phyloP scores from a whole-genome alignment of 306 rosid species.

The Notholithocarpus densiflorus region DNA sequence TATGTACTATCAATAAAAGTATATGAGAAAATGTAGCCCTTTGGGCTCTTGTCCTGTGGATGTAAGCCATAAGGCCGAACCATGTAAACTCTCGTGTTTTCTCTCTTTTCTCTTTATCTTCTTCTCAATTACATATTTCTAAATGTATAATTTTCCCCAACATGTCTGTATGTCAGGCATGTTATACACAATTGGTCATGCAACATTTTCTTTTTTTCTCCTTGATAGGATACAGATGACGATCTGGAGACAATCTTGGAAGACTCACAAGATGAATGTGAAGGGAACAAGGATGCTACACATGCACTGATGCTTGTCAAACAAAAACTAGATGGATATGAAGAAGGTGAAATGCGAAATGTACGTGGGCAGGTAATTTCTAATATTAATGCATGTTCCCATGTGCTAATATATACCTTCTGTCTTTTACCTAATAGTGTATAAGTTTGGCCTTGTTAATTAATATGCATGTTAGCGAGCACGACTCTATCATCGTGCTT shows the following conservation, averaged over 20 bases:
- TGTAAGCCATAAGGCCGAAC: too few species aligned
- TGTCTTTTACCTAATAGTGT: background rate
- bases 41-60: too few species aligned
- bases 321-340: conserved; percentile 92
- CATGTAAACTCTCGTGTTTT: too few species aligned
- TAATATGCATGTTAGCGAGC: background rate
- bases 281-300: conserved; percentile 93
- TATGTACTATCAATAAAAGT: too few species aligned
- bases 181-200: conserved; percentile 12
- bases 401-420: background rate
- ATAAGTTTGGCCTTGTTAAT: background rate
- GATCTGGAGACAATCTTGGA: conserved; percentile 64
- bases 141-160: background rate
- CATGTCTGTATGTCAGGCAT: background rate
- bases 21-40: too few species aligned
- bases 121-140: too few species aligned
- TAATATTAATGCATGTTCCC: background rate
- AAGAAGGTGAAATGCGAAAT: conserved; percentile 92
- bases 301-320: conserved; percentile 90
- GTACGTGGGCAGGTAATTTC: conserved; percentile 77
- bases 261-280: conserved; percentile 62
- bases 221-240: conserved; percentile 63
- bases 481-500: background rate
- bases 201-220: conserved; percentile 11
- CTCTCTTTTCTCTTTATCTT: too few species aligned